Evolutionary conservation across 1,139 yeast species (phyloP).

Genomic region (Debaryomyces subglobosus): DNA sequence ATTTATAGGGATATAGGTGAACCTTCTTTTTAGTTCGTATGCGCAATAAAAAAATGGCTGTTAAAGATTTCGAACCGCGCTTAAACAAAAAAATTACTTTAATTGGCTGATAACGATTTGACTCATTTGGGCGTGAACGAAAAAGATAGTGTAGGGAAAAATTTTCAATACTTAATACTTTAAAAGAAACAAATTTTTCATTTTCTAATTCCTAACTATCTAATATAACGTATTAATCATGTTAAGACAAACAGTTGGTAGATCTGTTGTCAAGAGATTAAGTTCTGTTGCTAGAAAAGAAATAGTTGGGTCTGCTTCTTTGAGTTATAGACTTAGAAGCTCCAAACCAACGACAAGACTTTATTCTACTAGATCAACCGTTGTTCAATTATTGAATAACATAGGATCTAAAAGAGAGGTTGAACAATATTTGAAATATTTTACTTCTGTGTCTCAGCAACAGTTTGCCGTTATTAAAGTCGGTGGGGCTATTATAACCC

Average conservation of each 20-base stretch:
- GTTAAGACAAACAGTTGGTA: slow-evolving; percentile 20
- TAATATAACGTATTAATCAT: slow-evolving; percentile 10
- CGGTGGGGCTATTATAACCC: slow-evolving; percentile 98
- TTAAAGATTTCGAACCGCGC: slow-evolving; percentile 46
- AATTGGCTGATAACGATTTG: slow-evolving; percentile 35
- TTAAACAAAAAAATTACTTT: slow-evolving; percentile 31
- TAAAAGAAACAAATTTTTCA: slow-evolving; percentile 7
- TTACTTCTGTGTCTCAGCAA: slow-evolving; percentile 93
- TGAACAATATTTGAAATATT: slow-evolving; percentile 93
- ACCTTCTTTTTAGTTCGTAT: slow-evolving; percentile 10
- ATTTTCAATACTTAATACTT: slow-evolving; percentile 10
- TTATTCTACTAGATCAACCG: slow-evolving; percentile 85
- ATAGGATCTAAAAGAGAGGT: slow-evolving; percentile 98
- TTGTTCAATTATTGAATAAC: slow-evolving; percentile 89
- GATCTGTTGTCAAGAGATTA: slow-evolving; percentile 13
- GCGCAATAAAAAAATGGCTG: background rate
- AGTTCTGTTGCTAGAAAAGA: slow-evolving; percentile 3
- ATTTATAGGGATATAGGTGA: slow-evolving; percentile 30
- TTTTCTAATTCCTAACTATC: background rate
- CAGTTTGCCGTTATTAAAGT: slow-evolving; percentile 98
- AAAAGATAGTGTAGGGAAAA: slow-evolving; percentile 10
- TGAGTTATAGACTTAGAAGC: slow-evolving; percentile 3
- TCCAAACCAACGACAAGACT: background rate
- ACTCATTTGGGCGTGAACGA: slow-evolving; percentile 10
- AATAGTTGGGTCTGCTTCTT: slow-evolving; percentile 1